These are phyloP conservation scores for Lactarius quietus DNA, from an alignment of 768 basidiomycete genomes.

Conservation along the genomic window DNA sequence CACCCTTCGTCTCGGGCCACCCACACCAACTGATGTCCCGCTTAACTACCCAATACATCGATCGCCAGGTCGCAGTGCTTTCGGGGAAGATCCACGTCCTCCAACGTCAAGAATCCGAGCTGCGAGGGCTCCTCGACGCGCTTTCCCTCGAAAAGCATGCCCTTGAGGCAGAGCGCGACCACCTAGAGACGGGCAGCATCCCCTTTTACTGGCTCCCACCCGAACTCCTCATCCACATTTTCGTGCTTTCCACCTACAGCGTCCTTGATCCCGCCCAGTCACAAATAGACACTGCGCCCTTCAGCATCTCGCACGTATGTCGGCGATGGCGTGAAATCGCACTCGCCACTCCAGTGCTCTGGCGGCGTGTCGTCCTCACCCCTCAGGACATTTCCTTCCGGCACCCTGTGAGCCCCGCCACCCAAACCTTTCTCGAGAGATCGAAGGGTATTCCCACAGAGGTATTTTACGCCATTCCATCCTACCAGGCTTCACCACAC, in stretches of 20 bases:
- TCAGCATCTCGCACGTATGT: conserved; percentile 24
- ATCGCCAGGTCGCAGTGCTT: conserved; percentile 8
- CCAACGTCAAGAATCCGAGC: conserved; percentile 10
- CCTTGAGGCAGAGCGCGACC: conserved; percentile 10
- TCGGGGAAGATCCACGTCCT: conserved; percentile 13
- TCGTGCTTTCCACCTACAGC: conserved; percentile 9
- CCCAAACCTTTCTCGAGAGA: conserved; percentile 8
- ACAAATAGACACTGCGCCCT: conserved; percentile 10
- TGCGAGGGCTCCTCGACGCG: conserved; percentile 19
- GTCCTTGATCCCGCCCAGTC: background rate
- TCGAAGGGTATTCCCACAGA: conserved; percentile 6
- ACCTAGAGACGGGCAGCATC: conserved; percentile 7
- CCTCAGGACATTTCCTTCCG: background rate
- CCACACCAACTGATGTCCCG: background rate
- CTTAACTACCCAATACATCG: background rate
- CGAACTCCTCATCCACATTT: conserved; percentile 25
- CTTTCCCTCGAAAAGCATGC: background rate
- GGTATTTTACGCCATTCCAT: conserved; percentile 6
- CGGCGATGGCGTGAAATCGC: conserved; percentile 20
- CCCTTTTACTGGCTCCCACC: conserved; percentile 21
- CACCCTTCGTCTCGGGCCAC: background rate
- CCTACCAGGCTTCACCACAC: background rate
- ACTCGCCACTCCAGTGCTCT: conserved; percentile 20
- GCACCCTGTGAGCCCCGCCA: conserved; percentile 1
- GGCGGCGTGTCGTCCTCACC: conserved; percentile 19